phyloP scores from a whole-genome alignment of 2,329 filamentous ascomycete species.

The Periglandula ipomoeae region DNA sequence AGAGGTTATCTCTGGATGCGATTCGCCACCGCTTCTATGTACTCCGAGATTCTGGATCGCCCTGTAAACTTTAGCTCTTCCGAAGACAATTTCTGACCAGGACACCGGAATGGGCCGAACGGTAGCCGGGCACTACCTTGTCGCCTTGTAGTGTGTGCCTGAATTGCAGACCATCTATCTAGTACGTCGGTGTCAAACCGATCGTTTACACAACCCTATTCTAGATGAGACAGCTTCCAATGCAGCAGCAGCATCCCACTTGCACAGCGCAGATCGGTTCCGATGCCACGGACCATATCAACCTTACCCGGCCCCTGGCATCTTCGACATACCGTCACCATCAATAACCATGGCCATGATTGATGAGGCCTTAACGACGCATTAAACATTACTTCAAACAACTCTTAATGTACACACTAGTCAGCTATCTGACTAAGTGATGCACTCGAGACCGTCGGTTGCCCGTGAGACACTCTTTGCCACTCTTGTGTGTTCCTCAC shows the following conservation, averaged over 20 bases:
- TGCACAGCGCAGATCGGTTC: not conserved
- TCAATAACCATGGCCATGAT: not conserved
- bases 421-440: slow-evolving; percentile 14
- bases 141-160: too few species aligned
- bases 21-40: not conserved
- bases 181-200: not conserved
- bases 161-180: too few species aligned
- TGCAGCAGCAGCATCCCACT: not conserved
- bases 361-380: not conserved
- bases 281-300: not conserved
- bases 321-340: too few species aligned
- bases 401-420: slow-evolving; percentile 11
- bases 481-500: slow-evolving; percentile 18
- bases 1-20: not conserved
- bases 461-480: slow-evolving; percentile 16
- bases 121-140: too few species aligned
- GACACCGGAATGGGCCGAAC: not conserved
- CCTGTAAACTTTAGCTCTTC: too few species aligned
- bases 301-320: not conserved
- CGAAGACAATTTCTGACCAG: not conserved
- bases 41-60: too few species aligned
- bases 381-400: not conserved
- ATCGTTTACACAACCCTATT: not conserved
- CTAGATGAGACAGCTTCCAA: not conserved
- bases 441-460: slow-evolving; percentile 16